A percentile compares a stretch with the other conserved stretches of the same genome.
Conservation (phyloP, 1,284 basidiomycete species). For the Apiotrichum sp. region DNA sequence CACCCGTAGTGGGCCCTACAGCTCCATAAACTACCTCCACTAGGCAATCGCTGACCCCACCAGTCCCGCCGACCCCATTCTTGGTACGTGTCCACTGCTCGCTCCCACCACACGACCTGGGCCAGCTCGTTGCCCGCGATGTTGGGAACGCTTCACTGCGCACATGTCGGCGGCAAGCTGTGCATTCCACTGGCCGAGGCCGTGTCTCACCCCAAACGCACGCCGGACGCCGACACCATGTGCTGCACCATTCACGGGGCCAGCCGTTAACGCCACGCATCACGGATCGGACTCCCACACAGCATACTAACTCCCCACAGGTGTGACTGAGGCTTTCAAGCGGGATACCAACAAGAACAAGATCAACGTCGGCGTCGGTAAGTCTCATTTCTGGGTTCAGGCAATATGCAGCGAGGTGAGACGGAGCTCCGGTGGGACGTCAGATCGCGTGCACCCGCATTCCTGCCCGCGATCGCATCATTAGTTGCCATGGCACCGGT, state of each 20-base stretch:
- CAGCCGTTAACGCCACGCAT: not conserved
- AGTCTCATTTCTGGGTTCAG: not conserved
- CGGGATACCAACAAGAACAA: constrained; percentile 72
- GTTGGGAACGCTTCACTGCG: too few species aligned
- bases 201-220: not conserved
- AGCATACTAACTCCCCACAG: not conserved
- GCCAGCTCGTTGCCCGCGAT: not conserved
- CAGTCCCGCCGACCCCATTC: constrained; percentile 22
- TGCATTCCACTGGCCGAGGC: not conserved
- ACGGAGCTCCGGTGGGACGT: too few species aligned
- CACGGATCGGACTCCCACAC: too few species aligned
- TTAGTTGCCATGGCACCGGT: too few species aligned
- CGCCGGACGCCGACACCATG: not conserved
- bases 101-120: too few species aligned
- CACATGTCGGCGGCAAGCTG: not conserved
- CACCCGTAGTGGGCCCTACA: too few species aligned
- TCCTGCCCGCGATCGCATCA: too few species aligned
- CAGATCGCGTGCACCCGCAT: too few species aligned
- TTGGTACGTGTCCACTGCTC: constrained; percentile 16
- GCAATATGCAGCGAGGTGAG: too few species aligned
- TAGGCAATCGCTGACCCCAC: not conserved
- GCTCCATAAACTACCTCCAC: too few species aligned
- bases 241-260: not conserved
- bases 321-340: constrained; percentile 53
- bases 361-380: constrained; percentile 93